Percentiles rank a stretch among this genome's conserved stretches.
Conservation (phyloP, 2,329 filamentous ascomycete genomes). For the Xylariaceae sp. region DNA sequence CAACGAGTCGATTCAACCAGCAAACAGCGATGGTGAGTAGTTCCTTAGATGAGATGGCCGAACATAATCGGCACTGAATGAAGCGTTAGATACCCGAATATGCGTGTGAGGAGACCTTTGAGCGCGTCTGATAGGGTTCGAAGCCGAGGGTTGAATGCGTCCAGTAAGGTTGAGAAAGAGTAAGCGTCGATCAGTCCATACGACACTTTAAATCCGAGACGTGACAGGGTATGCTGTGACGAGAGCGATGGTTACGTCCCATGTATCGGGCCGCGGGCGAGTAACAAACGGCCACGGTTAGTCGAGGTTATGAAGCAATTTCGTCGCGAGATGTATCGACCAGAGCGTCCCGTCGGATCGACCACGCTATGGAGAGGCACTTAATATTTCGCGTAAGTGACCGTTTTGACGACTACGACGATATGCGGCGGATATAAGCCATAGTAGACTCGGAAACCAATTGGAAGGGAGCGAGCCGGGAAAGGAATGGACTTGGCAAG, state of each 20-base stretch:
- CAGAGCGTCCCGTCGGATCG: neutral
- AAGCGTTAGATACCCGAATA: neutral
- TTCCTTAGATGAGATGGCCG: neutral
- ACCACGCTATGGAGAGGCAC: neutral
- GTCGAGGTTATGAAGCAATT: constrained; percentile 1
- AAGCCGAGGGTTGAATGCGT: constrained; percentile 13
- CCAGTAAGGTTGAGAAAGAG: neutral
- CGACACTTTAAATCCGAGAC: constrained; percentile 8
- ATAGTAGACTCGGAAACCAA: constrained; percentile 7
- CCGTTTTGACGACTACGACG: neutral
- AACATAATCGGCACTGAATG: neutral
- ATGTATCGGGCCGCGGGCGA: constrained; percentile 10
- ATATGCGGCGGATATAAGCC: constrained; percentile 11
- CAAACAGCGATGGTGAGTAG: neutral
- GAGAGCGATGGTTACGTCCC: constrained; percentile 8
- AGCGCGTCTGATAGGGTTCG: constrained; percentile 8
- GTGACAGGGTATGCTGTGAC: constrained; percentile 7
- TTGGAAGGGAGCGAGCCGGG: constrained; percentile 3
- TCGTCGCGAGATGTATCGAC: neutral
- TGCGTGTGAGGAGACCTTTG: constrained; percentile 1
- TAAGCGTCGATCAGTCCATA: neutral
- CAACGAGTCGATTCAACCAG: neutral
- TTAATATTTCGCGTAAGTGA: constrained; percentile 7
- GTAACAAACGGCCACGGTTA: constrained; percentile 5
- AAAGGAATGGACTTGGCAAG: constrained; percentile 14